Evolutionary conservation across 192 early-diverging fungal species (phyloP), one percentile per base, ranked within the genome.

Genomic region (Podila clonocystis): DNA sequence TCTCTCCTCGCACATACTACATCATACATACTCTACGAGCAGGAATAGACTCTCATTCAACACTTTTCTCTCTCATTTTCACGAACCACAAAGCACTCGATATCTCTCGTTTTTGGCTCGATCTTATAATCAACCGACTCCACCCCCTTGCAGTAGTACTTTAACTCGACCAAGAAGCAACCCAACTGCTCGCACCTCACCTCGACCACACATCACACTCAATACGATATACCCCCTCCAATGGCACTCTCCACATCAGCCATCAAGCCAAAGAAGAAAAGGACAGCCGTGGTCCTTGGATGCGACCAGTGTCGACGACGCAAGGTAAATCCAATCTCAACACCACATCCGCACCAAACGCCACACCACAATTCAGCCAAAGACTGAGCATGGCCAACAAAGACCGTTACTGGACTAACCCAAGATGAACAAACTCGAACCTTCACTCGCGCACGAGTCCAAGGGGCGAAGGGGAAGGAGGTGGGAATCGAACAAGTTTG

Each of bases 201-300:
- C 15, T n/a, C 19, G 13, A 55, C 22, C 52, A 26, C 17, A 9
- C 52, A 24, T 8, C 11, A n/a, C 52, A 55, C 52, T 22, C 52
- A 20, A 55, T 4, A 45, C 41, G 50, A 62, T 52, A 28, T 45
- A 41, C 68, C 61, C 58, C 12, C 30, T 30, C 26, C 45, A 34
- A 72, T 69, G 58, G 60, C 77, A 15, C 68, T 67, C 48, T 58
- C 70, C 15, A 67, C 65, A 20, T 30, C 70, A 20, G 67, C 77
- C 30, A 69, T 80, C 67, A 80, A 80, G 29, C 77, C 77, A 49
- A 80, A 80, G 61, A 80, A 80, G 58, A 80, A 80, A 50, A 80
- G 77, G 65, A 72, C 77, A 5, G 70, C 77, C 57, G 77, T 80
- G 4, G 77, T 80, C 33, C 71, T 73, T 34, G 77, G 77, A 20